Percentiles rank a stretch among this genome's conserved stretches.
These are phyloP conservation scores for Kluyveromyces starmeri DNA, from an alignment of 805 yeast species.

Conservation along the genomic window DNA sequence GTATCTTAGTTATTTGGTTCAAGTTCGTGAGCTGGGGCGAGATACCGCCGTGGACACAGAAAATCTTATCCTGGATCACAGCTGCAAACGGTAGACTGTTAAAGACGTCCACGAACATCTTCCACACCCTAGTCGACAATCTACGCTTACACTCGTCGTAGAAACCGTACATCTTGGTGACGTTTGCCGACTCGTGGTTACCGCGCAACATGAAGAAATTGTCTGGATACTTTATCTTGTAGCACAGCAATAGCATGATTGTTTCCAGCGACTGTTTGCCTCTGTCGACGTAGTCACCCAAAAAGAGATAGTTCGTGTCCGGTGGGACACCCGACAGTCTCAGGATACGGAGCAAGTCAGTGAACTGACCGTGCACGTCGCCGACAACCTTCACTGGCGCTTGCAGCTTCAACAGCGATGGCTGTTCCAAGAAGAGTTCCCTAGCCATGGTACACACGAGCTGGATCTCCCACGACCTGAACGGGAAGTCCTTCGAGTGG, in stretches of 20 bases:
- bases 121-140: conserved; percentile 87
- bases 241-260: conserved; percentile 75
- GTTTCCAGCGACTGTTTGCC: conserved; percentile 96
- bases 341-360: conserved; percentile 81
- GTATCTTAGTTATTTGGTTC: conserved; percentile 56
- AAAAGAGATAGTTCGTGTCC: conserved; percentile 77
- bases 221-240: conserved; percentile 92
- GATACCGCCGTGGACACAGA: conserved; percentile 80
- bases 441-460: conserved; percentile 49
- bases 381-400: conserved; percentile 82
- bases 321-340: conserved; percentile 97
- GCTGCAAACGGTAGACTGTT: conserved; percentile 95
- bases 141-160: conserved; percentile 96
- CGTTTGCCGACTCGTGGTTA: conserved; percentile 95
- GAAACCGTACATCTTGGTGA: conserved; percentile 93
- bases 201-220: conserved; percentile 91
- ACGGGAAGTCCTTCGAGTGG: conserved; percentile 39
- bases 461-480: conserved; percentile 46
- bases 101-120: conserved; percentile 85
- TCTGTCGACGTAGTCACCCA: conserved; percentile 96
- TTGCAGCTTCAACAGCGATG: conserved; percentile 53
- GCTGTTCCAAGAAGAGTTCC: conserved; percentile 53
- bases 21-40: conserved; percentile 60
- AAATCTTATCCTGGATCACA: conserved; percentile 86
- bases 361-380: conserved; percentile 95